phyloP scores from a whole-genome alignment of 495 filamentous ascomycete genomes.

The Neurospora tetrasperma region DNA sequence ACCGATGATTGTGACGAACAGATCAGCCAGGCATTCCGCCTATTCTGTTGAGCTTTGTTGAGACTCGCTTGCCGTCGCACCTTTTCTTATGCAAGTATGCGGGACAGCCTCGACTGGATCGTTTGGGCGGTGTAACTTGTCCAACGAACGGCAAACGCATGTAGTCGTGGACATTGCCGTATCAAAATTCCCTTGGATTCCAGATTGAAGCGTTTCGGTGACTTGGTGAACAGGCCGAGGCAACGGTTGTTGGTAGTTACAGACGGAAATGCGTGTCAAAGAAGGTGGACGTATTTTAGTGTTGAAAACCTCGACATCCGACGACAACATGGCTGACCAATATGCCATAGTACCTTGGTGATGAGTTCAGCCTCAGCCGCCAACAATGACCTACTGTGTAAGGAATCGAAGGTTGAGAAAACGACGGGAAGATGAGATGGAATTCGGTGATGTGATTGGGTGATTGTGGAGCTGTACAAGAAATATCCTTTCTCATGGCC shows the following conservation, averaged over 20 bases:
- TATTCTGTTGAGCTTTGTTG: background rate
- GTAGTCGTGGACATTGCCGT: background rate
- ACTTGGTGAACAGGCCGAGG: background rate
- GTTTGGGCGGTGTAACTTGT: background rate
- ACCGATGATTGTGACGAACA: background rate
- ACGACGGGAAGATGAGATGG: background rate
- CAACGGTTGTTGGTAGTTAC: background rate
- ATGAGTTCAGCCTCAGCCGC: background rate
- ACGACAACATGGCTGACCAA: background rate
- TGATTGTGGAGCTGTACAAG: background rate
- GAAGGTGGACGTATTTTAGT: background rate
- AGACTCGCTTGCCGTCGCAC: background rate
- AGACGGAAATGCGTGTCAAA: background rate
- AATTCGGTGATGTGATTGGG: background rate
- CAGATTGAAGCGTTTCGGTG: background rate
- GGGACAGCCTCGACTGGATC: background rate
- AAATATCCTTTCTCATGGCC: background rate
- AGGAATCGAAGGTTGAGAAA: background rate
- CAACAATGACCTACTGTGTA: background rate
- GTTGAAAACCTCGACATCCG: background rate
- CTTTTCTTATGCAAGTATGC: background rate
- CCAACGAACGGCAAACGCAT: background rate
- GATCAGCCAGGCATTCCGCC: background rate
- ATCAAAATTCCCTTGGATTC: background rate
- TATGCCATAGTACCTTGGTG: background rate